These are phyloP conservation scores for Aspergillus carlsbadensis DNA, from an alignment of 495 filamentous ascomycete genomes.

Conservation along the genomic window DNA sequence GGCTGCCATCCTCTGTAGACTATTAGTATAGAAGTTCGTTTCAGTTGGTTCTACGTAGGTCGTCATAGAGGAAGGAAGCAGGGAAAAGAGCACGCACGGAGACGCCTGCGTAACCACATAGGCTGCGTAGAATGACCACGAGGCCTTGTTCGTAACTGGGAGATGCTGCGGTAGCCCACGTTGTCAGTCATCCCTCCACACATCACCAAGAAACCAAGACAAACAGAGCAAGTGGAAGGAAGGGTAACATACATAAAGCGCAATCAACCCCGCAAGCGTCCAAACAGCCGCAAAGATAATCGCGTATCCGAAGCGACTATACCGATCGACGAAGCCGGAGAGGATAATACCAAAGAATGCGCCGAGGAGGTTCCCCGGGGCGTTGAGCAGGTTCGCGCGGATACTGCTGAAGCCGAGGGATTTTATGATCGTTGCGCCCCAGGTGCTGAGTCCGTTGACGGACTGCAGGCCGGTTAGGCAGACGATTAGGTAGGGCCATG, in stretches of 20 bases:
- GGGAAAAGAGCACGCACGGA: background rate
- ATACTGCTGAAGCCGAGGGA: background rate
- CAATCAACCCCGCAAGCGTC: background rate
- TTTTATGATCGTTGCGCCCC: background rate
- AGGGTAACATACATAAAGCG: background rate
- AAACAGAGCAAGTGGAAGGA: background rate
- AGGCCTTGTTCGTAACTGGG: background rate
- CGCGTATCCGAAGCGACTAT: background rate
- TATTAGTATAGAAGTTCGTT: too few species aligned
- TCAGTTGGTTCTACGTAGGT: too few species aligned
- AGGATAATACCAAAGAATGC: background rate
- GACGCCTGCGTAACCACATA: background rate
- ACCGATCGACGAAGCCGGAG: background rate
- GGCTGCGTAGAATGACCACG: background rate
- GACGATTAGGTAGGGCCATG: background rate
- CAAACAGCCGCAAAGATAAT: background rate
- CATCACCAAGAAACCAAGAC: background rate
- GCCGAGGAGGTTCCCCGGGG: background rate
- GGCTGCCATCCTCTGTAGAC: background rate
- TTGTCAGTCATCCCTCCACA: too few species aligned
- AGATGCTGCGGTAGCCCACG: background rate
- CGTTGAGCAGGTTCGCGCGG: background rate
- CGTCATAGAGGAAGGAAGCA: background rate
- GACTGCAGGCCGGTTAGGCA: background rate
- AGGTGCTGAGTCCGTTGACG: background rate